Conservation (phyloP, 179 eudicot genomes). For the Amaranthus tricolor region DNA sequence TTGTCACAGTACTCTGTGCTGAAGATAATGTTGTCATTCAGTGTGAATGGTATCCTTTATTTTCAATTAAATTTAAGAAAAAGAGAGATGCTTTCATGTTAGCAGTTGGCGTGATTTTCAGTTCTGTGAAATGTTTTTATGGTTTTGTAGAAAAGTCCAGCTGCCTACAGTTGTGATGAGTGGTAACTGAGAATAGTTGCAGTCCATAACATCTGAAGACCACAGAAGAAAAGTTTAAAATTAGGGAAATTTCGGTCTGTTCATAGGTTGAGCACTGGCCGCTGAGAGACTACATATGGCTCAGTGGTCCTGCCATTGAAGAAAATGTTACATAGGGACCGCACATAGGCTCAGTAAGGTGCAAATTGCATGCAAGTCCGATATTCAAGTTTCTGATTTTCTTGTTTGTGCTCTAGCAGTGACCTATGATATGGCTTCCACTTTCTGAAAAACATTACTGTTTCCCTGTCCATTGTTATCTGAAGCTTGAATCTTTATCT, state of each 20-base stretch:
- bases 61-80: neutral
- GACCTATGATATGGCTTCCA: neutral
- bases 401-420: neutral
- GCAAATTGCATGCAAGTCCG: neutral
- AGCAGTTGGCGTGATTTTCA: neutral
- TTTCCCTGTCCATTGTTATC: neutral
- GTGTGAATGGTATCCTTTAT: neutral
- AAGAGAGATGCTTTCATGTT: neutral
- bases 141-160: neutral
- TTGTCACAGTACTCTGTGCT: neutral
- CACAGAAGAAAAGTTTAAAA: neutral
- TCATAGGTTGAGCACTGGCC: neutral
- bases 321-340: neutral
- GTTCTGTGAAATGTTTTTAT: neutral
- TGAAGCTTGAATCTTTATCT: neutral
- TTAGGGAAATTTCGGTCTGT: neutral
- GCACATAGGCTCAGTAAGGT: neutral
- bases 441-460: neutral
- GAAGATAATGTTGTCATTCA: neutral
- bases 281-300: neutral
- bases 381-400: neutral
- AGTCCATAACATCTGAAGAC: neutral
- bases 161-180: neutral
- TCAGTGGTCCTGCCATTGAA: neutral
- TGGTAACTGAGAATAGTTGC: neutral